Conservation (phyloP, 352 stramenopile genomes). For the Achlya hypogyna region DNA sequence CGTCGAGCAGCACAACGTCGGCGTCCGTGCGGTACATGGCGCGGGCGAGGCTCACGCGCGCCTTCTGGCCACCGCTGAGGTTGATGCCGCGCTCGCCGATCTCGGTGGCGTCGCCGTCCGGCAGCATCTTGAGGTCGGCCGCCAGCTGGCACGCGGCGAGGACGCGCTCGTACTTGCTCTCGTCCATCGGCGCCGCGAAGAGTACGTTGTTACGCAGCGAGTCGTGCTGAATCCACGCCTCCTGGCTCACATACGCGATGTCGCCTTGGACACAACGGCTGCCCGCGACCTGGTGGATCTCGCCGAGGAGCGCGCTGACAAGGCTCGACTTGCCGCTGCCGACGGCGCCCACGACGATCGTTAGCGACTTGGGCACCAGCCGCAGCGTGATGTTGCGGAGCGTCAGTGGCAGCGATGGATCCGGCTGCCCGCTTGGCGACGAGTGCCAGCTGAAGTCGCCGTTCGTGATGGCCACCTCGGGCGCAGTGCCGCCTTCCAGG, state of each 20-base stretch:
- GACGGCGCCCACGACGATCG: conserved; percentile 50
- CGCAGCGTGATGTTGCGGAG: conserved; percentile 57
- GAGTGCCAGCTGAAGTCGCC: conserved; percentile 28
- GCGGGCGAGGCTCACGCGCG: conserved; percentile 44
- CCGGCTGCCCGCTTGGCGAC: not conserved
- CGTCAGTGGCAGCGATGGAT: conserved; percentile 27
- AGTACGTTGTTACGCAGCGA: conserved; percentile 43
- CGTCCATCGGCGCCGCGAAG: conserved; percentile 33
- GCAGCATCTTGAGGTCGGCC: conserved; percentile 85
- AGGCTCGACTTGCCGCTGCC: conserved; percentile 67
- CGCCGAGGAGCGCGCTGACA: conserved; percentile 34
- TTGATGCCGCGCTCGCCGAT: conserved; percentile 76
- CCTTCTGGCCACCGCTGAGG: conserved; percentile 77
- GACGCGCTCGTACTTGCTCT: conserved; percentile 45
- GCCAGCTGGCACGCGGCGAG: conserved; percentile 69
- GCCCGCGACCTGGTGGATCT: conserved; percentile 27
- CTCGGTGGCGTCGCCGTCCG: conserved; percentile 64
- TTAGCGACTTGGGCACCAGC: conserved; percentile 44
- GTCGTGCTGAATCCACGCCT: conserved; percentile 48
- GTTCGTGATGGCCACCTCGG: conserved; percentile 24
- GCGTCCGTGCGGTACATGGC: conserved; percentile 41
- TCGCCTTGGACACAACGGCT: conserved; percentile 19
- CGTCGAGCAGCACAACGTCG: conserved; percentile 55
- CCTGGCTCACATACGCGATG: conserved; percentile 36
- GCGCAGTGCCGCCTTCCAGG: not conserved